These are phyloP conservation scores for Bipolaris cookei DNA, from an alignment of 2,329 filamentous ascomycete genomes.

Conservation along the genomic window DNA sequence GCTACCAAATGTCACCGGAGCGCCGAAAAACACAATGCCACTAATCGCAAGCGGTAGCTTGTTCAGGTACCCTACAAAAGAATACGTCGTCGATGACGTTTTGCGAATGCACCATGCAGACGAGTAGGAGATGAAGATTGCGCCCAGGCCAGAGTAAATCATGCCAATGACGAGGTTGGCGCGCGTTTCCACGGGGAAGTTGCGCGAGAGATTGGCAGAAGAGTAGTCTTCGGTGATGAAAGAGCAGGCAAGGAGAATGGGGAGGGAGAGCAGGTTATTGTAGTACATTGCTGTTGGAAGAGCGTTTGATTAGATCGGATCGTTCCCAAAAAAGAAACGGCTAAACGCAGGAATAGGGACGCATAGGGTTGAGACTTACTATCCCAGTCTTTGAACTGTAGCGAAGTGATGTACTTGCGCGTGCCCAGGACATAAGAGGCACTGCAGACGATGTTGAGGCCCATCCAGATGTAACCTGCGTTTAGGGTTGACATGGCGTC, in stretches of 20 bases:
- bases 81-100: constrained; percentile 96
- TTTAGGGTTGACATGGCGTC: constrained; percentile 74
- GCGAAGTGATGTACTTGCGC: constrained; percentile 98
- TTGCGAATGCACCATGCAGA: constrained; percentile 98
- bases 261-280: constrained; percentile 97
- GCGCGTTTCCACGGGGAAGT: constrained; percentile 82
- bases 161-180: constrained; percentile 84
- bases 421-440: constrained; percentile 88
- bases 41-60: constrained; percentile 95
- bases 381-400: constrained; percentile 99
- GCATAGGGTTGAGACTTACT: constrained; percentile 65
- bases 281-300: constrained; percentile 87
- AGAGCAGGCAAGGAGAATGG: constrained; percentile 82
- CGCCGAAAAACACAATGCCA: constrained; percentile 92
- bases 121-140: constrained; percentile 98
- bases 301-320: no score
- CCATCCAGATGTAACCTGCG: constrained; percentile 1
- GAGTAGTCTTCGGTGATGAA: constrained; percentile 93
- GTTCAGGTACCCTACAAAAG: constrained; percentile 98
- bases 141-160: constrained; percentile 89
- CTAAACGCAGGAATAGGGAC: not conserved
- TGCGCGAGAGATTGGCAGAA: constrained; percentile 75
- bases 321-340: not conserved
- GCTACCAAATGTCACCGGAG: constrained; percentile 88
- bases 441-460: constrained; percentile 89